These are phyloP conservation scores for Pseudotsuga menziesii DNA, from an alignment of 75 land plant genomes.

Conservation along the genomic window DNA sequence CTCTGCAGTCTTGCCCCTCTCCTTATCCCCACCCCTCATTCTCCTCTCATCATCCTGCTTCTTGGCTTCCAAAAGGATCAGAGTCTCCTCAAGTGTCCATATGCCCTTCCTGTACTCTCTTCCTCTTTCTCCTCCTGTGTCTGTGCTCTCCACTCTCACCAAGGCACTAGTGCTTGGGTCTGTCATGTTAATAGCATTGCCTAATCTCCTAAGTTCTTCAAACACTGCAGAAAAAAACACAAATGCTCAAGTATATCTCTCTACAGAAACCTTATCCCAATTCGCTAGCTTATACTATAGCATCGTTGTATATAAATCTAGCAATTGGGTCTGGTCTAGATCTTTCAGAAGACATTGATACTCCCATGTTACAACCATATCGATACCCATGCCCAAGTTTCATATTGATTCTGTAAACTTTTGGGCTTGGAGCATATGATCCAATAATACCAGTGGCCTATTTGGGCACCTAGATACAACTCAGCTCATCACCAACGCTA, in stretches of 20 bases:
- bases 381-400: neutral
- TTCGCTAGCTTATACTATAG: neutral
- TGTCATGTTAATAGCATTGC: conserved; percentile 14
- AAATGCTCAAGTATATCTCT: neutral
- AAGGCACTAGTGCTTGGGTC: conserved; percentile 6
- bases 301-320: neutral
- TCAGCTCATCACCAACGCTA: neutral
- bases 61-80: conserved; percentile 67
- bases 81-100: conserved; percentile 66
- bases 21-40: conserved; percentile 33
- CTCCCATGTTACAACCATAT: neutral
- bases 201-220: conserved; percentile 5
- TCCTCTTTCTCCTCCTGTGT: conserved; percentile 12
- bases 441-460: no score
- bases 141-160: conserved; percentile 6
- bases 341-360: neutral
- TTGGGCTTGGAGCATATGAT: neutral
- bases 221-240: neutral
- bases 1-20: conserved; percentile 46
- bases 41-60: conserved; percentile 70
- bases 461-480: no score
- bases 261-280: neutral
- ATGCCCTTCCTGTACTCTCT: conserved; percentile 73
- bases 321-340: conserved; percentile 3
- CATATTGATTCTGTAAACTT: neutral